Conservation (phyloP, 148 eudicot species). For the Drosera capensis region DNA sequence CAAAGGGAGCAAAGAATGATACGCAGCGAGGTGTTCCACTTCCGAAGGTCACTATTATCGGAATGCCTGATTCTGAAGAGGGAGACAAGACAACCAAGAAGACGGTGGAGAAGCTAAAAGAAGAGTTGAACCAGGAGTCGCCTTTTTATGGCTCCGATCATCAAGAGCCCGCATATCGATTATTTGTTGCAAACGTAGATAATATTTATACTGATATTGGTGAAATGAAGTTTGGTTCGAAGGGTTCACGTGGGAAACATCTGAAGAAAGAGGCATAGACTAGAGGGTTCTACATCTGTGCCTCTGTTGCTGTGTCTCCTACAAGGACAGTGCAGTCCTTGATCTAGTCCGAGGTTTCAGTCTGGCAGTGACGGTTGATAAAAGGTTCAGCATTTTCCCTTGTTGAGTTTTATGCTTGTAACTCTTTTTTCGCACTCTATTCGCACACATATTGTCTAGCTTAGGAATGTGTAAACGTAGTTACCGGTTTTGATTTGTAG, state of each 20-base stretch:
- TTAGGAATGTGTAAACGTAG: too few relatives aligned
- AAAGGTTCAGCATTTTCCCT: too few relatives aligned
- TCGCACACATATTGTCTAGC: too few relatives aligned
- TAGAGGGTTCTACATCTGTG: neutral
- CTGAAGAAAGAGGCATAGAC: neutral
- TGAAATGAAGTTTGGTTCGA: constrained; percentile 39
- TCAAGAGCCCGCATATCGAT: constrained; percentile 63
- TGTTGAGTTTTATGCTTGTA: too few relatives aligned
- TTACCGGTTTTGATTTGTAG: too few relatives aligned
- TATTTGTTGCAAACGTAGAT: constrained; percentile 84
- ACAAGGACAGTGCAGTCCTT: neutral
- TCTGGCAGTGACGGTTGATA: too few relatives aligned
- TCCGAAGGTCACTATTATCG: constrained; percentile 89
- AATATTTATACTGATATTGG: constrained; percentile 44
- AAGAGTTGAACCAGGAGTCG: constrained; percentile 53
- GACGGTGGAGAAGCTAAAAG: constrained; percentile 78
- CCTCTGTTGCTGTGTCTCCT: too few relatives aligned
- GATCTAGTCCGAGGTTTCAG: too few relatives aligned
- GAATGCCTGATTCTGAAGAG: constrained; percentile 64
- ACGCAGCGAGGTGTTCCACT: constrained; percentile 38
- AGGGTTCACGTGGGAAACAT: constrained; percentile 39
- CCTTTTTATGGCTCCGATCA: constrained; percentile 8
- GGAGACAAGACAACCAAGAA: constrained; percentile 60
- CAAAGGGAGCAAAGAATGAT: constrained; percentile 21
- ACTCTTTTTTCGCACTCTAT: too few relatives aligned